Evolutionary conservation across 2,329 filamentous ascomycete species (phyloP).

Genomic region (Penicillium expansum): DNA sequence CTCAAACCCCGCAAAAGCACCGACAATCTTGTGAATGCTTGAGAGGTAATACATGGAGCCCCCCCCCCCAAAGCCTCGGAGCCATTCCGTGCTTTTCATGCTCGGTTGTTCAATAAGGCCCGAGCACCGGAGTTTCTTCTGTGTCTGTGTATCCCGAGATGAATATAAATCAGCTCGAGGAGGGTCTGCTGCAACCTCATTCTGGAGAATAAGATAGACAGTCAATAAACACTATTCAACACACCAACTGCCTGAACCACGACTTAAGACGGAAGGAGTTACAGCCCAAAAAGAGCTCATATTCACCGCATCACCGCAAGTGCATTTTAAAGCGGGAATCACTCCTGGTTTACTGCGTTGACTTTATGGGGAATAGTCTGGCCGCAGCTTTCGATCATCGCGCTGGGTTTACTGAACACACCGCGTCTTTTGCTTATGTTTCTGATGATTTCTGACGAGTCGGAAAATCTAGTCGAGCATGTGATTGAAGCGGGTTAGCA

Average conservation of each 20-base stretch:
- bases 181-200: background rate
- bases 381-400: background rate
- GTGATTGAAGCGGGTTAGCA: no score
- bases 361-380: background rate
- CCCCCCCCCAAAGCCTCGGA: background rate
- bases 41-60: background rate
- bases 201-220: background rate
- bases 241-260: no score
- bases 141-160: background rate
- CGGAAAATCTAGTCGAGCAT: background rate
- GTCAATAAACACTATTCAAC: background rate
- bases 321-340: background rate
- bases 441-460: background rate
- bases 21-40: background rate
- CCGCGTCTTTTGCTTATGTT: background rate
- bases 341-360: background rate
- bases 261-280: background rate
- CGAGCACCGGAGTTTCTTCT: constrained; percentile 1
- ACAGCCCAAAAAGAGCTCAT: background rate
- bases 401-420: no score
- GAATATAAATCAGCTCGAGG: background rate
- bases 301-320: background rate
- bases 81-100: background rate
- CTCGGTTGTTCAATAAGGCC: background rate
- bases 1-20: background rate